phyloP scores from a whole-genome alignment of 148 eudicot genomes.

The Amaranthus cruentus region DNA sequence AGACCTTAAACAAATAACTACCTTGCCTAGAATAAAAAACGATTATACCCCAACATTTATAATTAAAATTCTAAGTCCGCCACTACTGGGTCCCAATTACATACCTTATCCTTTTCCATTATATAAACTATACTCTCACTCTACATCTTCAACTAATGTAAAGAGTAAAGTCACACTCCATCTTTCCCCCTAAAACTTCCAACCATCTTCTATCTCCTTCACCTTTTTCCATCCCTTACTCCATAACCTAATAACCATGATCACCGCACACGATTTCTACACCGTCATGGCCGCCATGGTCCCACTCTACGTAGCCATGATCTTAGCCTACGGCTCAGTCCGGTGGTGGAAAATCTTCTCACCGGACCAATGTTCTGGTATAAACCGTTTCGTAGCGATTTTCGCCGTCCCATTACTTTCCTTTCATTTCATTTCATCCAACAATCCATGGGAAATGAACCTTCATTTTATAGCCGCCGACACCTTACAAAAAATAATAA shows the following conservation, averaged over 20 bases:
- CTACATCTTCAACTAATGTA: constrained; percentile 5
- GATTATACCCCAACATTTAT: too few species aligned
- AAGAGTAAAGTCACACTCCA: constrained; percentile 14
- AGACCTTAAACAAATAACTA: too few species aligned
- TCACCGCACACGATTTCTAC: constrained; percentile 68
- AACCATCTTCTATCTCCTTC: neutral
- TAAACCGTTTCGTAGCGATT: constrained; percentile 72
- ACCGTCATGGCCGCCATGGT: constrained; percentile 70
- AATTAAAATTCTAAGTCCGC: too few species aligned
- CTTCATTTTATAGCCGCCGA: constrained; percentile 68
- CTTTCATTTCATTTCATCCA: constrained; percentile 72
- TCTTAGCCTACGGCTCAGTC: constrained; percentile 77
- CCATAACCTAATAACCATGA: constrained; percentile 30
- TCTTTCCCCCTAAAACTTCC: neutral
- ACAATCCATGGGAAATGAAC: constrained; percentile 64
- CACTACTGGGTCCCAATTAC: constrained; percentile 6
- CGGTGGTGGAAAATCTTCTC: constrained; percentile 88
- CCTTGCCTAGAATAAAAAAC: too few species aligned
- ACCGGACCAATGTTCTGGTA: constrained; percentile 85
- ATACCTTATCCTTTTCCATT: constrained; percentile 11
- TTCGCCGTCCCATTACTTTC: constrained; percentile 71
- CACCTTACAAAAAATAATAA: constrained; percentile 59
- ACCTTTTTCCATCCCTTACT: neutral
- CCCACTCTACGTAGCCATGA: constrained; percentile 81
- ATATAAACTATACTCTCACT: constrained; percentile 8